These are phyloP conservation scores for Ligustrum vulgare DNA, from an alignment of 257 asterid species.

Conservation along the genomic window DNA sequence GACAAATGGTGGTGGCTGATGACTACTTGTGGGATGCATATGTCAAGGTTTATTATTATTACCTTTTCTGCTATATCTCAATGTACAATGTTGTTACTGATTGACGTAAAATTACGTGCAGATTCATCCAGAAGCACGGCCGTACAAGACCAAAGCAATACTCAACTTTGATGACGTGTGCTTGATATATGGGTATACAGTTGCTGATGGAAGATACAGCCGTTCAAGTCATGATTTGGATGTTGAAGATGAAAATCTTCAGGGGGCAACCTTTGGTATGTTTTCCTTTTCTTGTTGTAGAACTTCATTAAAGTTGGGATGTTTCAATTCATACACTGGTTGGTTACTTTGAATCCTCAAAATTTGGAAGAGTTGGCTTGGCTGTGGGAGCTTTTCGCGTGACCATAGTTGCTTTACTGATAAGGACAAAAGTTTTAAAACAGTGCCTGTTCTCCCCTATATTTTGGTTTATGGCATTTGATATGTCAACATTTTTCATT, in stretches of 20 bases:
- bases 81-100: conserved; percentile 1
- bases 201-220: conserved; percentile 48
- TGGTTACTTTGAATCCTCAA: background rate
- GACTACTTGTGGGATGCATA: conserved; percentile 38
- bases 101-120: conserved; percentile 16
- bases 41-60: conserved; percentile 32
- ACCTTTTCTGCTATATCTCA: background rate
- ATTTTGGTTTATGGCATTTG: background rate
- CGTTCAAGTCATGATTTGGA: conserved; percentile 49
- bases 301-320: background rate
- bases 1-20: conserved; percentile 46
- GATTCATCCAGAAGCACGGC: conserved; percentile 42
- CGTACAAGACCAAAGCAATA: conserved; percentile 33
- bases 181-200: conserved; percentile 40
- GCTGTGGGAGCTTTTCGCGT: background rate
- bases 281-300: conserved; percentile 12
- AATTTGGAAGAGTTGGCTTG: background rate
- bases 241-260: conserved; percentile 34
- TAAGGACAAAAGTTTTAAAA: background rate
- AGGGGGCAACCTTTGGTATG: conserved; percentile 31
- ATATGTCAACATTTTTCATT: background rate
- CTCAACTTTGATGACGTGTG: conserved; percentile 42
- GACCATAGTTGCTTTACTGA: background rate
- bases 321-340: background rate
- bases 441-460: background rate